Evolutionary conservation across 352 stramenopile genomes (phyloP).

Genomic region (Hyaloperonospora brassicae): DNA sequence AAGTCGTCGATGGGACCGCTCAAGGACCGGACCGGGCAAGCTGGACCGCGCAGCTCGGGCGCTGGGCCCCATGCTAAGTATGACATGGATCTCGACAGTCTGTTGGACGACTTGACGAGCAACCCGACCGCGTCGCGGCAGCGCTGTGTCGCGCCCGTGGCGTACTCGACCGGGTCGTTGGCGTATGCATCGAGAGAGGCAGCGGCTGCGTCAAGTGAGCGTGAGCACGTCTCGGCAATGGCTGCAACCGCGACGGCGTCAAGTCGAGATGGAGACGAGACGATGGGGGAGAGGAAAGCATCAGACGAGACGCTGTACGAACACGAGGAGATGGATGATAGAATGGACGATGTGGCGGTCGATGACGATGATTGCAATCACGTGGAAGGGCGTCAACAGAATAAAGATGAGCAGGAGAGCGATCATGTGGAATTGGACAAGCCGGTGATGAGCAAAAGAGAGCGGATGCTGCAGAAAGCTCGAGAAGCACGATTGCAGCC

Average conservation of each 20-base stretch:
- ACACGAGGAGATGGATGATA: constrained; percentile 25
- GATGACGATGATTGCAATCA: constrained; percentile 23
- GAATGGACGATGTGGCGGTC: constrained; percentile 25
- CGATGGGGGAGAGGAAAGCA: constrained; percentile 24
- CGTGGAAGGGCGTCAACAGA: not conserved
- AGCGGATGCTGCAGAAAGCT: constrained; percentile 64
- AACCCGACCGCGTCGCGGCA: constrained; percentile 64
- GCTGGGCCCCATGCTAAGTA: constrained; percentile 32
- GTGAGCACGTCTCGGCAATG: not conserved
- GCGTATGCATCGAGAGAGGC: constrained; percentile 15
- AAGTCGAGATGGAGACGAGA: constrained; percentile 6
- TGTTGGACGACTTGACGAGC: constrained; percentile 77
- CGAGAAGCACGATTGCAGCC: constrained; percentile 51
- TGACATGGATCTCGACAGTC: constrained; percentile 83
- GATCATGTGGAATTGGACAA: constrained; percentile 4
- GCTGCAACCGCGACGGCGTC: not conserved
- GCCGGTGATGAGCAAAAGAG: constrained; percentile 57
- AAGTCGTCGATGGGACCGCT: constrained; percentile 30
- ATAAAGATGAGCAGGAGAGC: constrained; percentile 9
- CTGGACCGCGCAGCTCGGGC: constrained; percentile 11
- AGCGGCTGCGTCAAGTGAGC: constrained; percentile 4
- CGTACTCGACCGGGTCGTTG: constrained; percentile 43
- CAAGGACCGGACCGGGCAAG: constrained; percentile 20
- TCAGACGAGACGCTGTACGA: constrained; percentile 32
- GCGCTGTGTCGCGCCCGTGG: constrained; percentile 44